phyloP scores from a whole-genome alignment of 164 flowering plant species.

The Pachysandra terminalis region DNA sequence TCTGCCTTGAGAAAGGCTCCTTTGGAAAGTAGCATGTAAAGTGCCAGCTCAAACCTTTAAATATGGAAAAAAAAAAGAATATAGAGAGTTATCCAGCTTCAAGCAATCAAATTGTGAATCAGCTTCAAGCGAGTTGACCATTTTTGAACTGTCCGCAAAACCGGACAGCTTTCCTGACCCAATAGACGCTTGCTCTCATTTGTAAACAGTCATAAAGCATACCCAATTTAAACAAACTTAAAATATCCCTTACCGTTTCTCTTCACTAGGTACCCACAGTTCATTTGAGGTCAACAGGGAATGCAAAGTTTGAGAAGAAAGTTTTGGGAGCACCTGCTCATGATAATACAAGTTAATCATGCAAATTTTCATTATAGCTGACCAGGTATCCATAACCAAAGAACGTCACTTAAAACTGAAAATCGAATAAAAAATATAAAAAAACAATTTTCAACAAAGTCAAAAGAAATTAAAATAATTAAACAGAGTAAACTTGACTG shows the following conservation, averaged over 20 bases:
- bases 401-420: neutral
- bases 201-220: neutral
- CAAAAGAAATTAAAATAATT: too few species aligned
- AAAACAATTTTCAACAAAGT: too few species aligned
- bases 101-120: neutral
- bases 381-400: neutral
- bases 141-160: too few species aligned
- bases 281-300: slow-evolving; percentile 89
- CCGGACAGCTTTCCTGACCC: too few species aligned
- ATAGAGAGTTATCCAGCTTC: slow-evolving; percentile 3
- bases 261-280: slow-evolving; percentile 94
- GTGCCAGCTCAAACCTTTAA: slow-evolving; percentile 87
- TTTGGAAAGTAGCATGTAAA: slow-evolving; percentile 71
- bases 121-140: too few species aligned
- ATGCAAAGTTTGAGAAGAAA: slow-evolving; percentile 86
- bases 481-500: too few species aligned
- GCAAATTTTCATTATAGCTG: slow-evolving; percentile 7
- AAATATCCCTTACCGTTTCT: slow-evolving; percentile 61
- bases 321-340: slow-evolving; percentile 83
- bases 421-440: too few species aligned
- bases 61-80: neutral
- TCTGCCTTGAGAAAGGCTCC: slow-evolving; percentile 46
- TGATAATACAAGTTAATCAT: slow-evolving; percentile 13
- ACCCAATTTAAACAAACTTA: slow-evolving; percentile 3
- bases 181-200: too few species aligned